These are phyloP conservation scores for Fraxinus sp. DNA, from an alignment of 305 asterid genomes.

Conservation along the genomic window DNA sequence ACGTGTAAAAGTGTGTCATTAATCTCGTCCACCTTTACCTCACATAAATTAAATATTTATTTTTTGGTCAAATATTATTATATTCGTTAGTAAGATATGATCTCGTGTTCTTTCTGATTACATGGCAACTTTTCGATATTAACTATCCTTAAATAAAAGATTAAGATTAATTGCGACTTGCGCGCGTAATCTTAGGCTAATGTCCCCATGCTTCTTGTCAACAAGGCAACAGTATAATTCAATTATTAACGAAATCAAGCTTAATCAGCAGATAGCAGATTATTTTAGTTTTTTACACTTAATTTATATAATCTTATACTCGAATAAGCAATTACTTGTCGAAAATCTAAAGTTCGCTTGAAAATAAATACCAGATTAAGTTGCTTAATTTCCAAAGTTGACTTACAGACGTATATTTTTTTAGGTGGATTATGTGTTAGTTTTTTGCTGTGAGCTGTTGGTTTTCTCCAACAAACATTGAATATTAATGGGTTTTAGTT, in stretches of 20 bases:
- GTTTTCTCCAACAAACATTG: slow-evolving; percentile 38
- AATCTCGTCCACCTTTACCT: slow-evolving; percentile 18
- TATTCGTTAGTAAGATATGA: slow-evolving; percentile 3
- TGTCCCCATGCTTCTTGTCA: background rate
- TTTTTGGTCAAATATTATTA: slow-evolving; percentile 45
- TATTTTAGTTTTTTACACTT: background rate
- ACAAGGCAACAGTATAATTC: slow-evolving; percentile 1
- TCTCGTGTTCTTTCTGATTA: background rate
- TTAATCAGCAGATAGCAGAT: background rate
- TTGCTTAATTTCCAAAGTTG: background rate
- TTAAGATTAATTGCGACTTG: background rate
- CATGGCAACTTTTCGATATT: background rate
- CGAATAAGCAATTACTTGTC: slow-evolving; percentile 13
- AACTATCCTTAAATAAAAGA: background rate
- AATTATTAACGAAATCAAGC: background rate
- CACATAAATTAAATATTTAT: background rate
- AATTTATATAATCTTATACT: background rate
- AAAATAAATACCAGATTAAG: background rate
- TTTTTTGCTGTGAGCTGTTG: slow-evolving; percentile 30
- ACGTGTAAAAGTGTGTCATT: slow-evolving; percentile 26
- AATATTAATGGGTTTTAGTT: background rate
- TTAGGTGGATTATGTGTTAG: slow-evolving; percentile 27
- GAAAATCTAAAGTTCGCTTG: background rate
- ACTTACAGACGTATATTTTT: background rate
- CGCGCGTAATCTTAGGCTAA: background rate